Base-by-base conservation (phyloP, 768 basidiomycete genomes). In the Termitomyces sp. region DNA sequence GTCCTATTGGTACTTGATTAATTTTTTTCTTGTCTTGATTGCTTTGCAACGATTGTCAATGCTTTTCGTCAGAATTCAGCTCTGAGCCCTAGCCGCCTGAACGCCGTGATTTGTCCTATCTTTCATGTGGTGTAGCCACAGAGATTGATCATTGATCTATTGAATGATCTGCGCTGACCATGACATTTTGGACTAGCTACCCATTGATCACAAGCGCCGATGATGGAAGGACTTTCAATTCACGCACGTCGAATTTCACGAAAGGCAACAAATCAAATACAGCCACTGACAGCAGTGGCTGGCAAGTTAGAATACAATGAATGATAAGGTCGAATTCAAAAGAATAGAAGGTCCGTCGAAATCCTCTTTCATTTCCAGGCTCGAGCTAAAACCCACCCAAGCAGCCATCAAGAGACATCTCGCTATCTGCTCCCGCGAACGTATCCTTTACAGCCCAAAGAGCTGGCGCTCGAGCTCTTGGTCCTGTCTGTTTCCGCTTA, bases 331-430 rank as follows among this genome's bases (percentile, higher is more conserved):
- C 20, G 36, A 20, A 13, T 36, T 15, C 11, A n/a, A 11, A 20
- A 36, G 12, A 22, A 16, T 24, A 38, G 8, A 54, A 55, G 28
- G 40, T 32, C 16, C 53, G 38, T 55, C 24, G 11, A 54, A 39
- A n/a, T 42, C 11, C 11, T 11, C 28, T 54, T 24, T 11, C 24
- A 22, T 18, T 38, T 35, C 45, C 33, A 49, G 15, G 38, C 9
- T 11, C 15, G 35, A 55, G 20, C 67, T 65, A 73, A 59, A 73
- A 73, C 24, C 71, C 71, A 42, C 68, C 70, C 22, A 73, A 65
- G 60, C 71, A 73, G 20, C 71, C 70, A 55, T 71, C 69, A 18
- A 69, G 66, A n/a, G 66, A 65, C 39, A 65, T 46, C 32, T 64
- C 64, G 45, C 54, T 45, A 42, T 62, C 55, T 54, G 58, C 44